Evolutionary conservation across 768 basidiomycete species (phyloP), one percentile per base, ranked within the genome.

Genomic region (Rossbeevera mucosa): DNA sequence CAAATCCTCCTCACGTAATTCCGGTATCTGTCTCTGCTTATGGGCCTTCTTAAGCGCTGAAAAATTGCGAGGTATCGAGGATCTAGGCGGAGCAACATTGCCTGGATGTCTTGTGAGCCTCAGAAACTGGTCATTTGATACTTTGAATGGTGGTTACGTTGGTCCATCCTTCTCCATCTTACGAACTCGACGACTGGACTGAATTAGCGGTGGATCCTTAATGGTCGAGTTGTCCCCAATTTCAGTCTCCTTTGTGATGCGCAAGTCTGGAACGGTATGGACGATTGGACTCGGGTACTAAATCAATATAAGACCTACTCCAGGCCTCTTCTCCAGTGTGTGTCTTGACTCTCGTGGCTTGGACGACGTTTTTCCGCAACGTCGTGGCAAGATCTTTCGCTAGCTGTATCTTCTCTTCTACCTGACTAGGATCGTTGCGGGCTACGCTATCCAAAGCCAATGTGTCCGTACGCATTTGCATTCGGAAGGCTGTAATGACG

Each of bases 141-240:
- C 63, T 11, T 41, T 47, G 40, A 12, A 47, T 47, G 54, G 41
- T 53, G 51, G 46, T 56, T 55, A 70, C 71, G 33, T 60, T 66
- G 58, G 45, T 49, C 44, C 67, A 50, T 30, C 67, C 63, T 73
- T 76, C 62, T 77, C 74, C 58, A 66, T 67, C 58, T 68, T 76
- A n/a, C 76, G 73, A 41, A 72, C 69, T 45, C 76, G 76, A 48
- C 79, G 78, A 59, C 66, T 75, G 22, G 79, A 76, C 45, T 79
- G 73, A 44, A 71, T 51, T 12, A 72, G 58, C 1, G 71, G 72
- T 9, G 85, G 80, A 44, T 70, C 76, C 69, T 87, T 92, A 60
- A 95, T 81, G 2, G 83, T 76, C 1, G 85, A 80, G 61, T 97
- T 96, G 50, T 85, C 82, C 5, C 93, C 94, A 7, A 95, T 73